Percentiles rank a stretch among this genome's conserved stretches.
Conservation (phyloP, 2,329 filamentous ascomycete species). For the Alternaria gaisen region DNA sequence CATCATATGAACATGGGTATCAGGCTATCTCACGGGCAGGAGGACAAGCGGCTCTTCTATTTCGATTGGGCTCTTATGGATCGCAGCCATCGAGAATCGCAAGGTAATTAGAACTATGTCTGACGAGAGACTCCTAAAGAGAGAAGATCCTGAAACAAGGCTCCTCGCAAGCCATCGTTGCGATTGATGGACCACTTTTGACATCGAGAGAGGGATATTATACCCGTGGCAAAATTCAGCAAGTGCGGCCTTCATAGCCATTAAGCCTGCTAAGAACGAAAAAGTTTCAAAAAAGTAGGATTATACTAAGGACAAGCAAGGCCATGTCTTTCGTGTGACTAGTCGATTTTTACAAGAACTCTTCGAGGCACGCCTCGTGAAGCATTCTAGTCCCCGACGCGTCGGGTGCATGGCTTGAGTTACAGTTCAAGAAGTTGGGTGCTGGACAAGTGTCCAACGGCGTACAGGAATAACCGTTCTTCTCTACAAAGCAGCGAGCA, state of each 20-base stretch:
- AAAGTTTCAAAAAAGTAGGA: background rate
- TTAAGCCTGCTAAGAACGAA: background rate
- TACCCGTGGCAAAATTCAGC: background rate
- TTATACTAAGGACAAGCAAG: background rate
- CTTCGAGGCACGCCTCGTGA: background rate
- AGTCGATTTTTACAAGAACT: background rate
- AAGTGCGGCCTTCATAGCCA: background rate
- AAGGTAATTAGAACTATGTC: too few relatives aligned
- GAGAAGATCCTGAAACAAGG: background rate
- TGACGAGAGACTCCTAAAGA: background rate
- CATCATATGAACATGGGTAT: too few relatives aligned
- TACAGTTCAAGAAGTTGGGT: background rate
- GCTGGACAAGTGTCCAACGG: background rate
- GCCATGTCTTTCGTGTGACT: background rate
- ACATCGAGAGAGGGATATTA: background rate
- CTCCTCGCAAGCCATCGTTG: background rate
- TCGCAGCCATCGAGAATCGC: too few relatives aligned
- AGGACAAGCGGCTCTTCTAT: too few relatives aligned
- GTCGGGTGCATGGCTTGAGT: background rate
- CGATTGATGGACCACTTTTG: background rate
- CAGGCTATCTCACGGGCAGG: too few relatives aligned
- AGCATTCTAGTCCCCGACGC: background rate
- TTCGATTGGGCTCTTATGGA: too few relatives aligned
- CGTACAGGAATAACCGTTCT: background rate
- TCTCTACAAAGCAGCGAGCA: constrained; percentile 5